Evolutionary conservation across 1,284 basidiomycete genomes (phyloP), one percentile per base, ranked within the genome.

Genomic region (Phylloboletellus chloephorus): DNA sequence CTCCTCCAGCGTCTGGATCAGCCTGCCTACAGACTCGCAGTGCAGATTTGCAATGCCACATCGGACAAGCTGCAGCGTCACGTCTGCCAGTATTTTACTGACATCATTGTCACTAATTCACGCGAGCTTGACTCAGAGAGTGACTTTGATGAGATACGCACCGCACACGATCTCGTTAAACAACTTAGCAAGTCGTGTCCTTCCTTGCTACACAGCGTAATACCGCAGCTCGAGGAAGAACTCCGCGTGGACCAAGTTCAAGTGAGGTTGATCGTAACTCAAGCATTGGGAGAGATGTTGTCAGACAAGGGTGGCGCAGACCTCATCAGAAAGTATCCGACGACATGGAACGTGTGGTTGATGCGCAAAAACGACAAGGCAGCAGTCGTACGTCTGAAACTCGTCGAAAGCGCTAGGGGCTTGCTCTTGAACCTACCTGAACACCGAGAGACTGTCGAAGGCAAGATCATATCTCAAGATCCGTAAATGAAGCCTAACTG

Each of bases 151-250:
- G 76, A 86, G 43, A 73, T 95, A 37, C 75, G 78, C 45, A 72
- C 71, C 1, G 85, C 88, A 2, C 94, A 98, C 63, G 74, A 80
- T 30, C 82, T 97, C 46, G 84, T 98, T 61, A 82, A 88, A 52
- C 80, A 82, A 30, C 76, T 99, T 20, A 83, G 89, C 61, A 76
- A 78, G 20, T 75, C 85, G 15, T 91, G 84, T 54, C 92, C 95
- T 0, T 71, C 77, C 9, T 69, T 98, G 11, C 68, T 98, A 0
- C 79, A 89, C 53, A 92, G 86, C 58, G 90, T 97, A 33, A 82
- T 98, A 11, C 95, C 95, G 0, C 85, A 93, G 45, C 76, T 99
- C 10, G 94, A 96, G 61, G 88, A 92, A 53, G 92, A 97, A 58
- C 72, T 98, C 4, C 76, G 79, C 12, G 81, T 86, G 0, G 86